Evolutionary conservation across 768 basidiomycete species (phyloP).

Genomic region (Kwoniella europaea): DNA sequence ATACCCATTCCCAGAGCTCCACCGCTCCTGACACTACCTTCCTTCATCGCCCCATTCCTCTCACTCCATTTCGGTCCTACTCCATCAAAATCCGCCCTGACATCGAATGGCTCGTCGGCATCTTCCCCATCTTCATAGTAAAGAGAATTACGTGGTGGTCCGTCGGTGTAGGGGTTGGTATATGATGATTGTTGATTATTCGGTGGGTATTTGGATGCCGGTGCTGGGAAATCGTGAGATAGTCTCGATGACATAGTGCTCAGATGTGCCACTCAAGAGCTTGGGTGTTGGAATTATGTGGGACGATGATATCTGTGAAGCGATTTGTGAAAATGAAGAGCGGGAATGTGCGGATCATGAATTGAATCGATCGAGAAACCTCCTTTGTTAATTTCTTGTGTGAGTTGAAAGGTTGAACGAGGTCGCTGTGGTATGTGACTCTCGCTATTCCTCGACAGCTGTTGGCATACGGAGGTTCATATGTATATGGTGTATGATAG

Average conservation of each 20-base stretch:
- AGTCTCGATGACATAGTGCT: conserved; percentile 16
- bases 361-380: not conserved
- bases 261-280: too few species aligned
- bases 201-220: conserved; percentile 3
- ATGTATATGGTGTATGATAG: too few species aligned
- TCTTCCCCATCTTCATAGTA: conserved; percentile 45
- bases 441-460: not conserved
- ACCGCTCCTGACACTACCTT: conserved; percentile 17
- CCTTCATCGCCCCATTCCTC: conserved; percentile 35
- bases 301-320: not conserved
- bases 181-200: conserved; percentile 6
- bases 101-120: conserved; percentile 46
- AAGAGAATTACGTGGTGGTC: conserved; percentile 19
- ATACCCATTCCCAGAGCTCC: conserved; percentile 12
- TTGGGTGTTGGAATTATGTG: too few species aligned
- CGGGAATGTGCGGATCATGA: not conserved
- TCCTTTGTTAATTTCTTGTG: conserved; percentile 5
- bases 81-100: conserved; percentile 53
- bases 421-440: not conserved
- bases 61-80: conserved; percentile 49
- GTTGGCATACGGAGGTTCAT: too few species aligned
- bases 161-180: conserved; percentile 4
- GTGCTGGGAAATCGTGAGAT: conserved; percentile 27
- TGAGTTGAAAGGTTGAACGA: not conserved
- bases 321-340: not conserved